These are phyloP conservation scores for Capronia epimyces DNA, from an alignment of 2,329 filamentous ascomycete genomes.

Conservation along the genomic window DNA sequence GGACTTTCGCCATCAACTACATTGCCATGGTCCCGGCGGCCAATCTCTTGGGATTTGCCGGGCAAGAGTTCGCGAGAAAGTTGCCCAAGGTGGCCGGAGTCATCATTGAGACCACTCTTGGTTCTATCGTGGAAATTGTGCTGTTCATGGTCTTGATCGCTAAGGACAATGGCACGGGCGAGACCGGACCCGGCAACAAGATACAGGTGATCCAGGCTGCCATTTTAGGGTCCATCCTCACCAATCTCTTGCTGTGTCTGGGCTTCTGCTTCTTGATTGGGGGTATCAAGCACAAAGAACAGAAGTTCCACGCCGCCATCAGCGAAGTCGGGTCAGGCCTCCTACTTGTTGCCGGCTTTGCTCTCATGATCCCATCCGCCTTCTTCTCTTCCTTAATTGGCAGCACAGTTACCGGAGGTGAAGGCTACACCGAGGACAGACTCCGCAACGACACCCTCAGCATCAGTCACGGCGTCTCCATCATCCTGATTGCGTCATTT, in stretches of 20 bases:
- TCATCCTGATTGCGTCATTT: constrained; percentile 67
- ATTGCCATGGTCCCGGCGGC: constrained; percentile 72
- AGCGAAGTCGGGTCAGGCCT: constrained; percentile 74
- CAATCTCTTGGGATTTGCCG: constrained; percentile 69
- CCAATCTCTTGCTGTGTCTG: constrained; percentile 73
- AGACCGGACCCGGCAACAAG: constrained; percentile 33
- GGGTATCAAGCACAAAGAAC: constrained; percentile 61
- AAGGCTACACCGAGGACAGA: constrained; percentile 34
- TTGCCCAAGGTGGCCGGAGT: constrained; percentile 61
- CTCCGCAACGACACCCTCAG: constrained; percentile 53
- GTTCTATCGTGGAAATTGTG: constrained; percentile 74
- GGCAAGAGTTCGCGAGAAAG: constrained; percentile 66
- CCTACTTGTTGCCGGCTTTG: constrained; percentile 67
- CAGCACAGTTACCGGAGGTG: constrained; percentile 41
- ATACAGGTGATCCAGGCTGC: constrained; percentile 74
- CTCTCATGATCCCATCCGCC: constrained; percentile 41
- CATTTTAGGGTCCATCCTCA: constrained; percentile 75
- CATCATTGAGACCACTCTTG: constrained; percentile 53
- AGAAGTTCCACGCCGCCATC: constrained; percentile 67
- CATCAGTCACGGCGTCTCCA: constrained; percentile 65
- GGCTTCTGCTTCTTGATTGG: constrained; percentile 75
- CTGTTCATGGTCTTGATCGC: constrained; percentile 70
- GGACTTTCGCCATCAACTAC: constrained; percentile 66
- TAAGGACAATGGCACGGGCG: constrained; percentile 38
- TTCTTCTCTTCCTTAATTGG: constrained; percentile 47